Evolutionary conservation across 441 rosid species (phyloP).

Genomic region (Sinapis alba): DNA sequence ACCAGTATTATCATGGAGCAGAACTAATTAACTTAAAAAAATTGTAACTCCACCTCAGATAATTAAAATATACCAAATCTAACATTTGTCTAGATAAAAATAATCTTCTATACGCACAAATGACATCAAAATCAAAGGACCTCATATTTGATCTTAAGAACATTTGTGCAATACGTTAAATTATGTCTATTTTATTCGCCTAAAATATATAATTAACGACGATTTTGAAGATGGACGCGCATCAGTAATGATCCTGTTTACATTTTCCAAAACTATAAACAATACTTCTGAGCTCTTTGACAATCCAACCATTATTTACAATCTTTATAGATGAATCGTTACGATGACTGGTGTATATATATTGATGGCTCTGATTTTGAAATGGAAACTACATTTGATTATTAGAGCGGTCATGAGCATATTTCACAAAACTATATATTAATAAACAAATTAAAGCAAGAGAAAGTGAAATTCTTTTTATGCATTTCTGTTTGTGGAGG

Average conservation of each 20-base stretch:
- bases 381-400: background rate
- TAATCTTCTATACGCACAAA: background rate
- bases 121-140: background rate
- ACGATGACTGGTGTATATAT: background rate
- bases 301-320: background rate
- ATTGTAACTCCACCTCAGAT: no score
- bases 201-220: background rate
- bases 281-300: background rate
- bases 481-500: background rate
- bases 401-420: background rate
- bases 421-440: background rate
- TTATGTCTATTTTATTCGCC: background rate
- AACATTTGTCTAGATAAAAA: background rate
- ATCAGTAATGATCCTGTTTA: background rate
- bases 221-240: background rate
- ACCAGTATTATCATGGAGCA: background rate
- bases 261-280: background rate
- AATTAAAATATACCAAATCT: no score
- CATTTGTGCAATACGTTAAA: background rate
- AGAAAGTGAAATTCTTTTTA: background rate
- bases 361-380: background rate
- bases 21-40: no score
- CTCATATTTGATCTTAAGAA: background rate
- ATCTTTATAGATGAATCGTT: background rate
- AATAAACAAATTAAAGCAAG: background rate